phyloP scores from a whole-genome alignment of 495 filamentous ascomycete genomes.

The Podospora comata region DNA sequence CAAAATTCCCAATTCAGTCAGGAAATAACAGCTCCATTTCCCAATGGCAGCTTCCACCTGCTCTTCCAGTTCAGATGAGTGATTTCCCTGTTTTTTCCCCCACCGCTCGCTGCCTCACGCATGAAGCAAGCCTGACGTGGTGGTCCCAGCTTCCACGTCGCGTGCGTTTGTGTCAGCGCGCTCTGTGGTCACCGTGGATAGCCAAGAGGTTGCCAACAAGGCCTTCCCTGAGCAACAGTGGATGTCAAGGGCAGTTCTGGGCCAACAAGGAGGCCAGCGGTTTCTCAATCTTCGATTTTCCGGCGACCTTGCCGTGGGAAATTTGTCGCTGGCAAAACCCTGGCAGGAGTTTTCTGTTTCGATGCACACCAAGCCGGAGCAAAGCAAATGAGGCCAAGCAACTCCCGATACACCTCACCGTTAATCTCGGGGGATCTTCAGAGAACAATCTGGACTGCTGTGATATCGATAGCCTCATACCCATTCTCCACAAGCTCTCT shows the following conservation, averaged over 20 bases:
- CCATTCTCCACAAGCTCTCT: not conserved
- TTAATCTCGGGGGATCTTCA: slow-evolving; percentile 6
- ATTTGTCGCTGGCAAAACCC: not conserved
- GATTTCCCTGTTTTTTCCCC: not conserved
- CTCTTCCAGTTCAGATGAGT: not conserved
- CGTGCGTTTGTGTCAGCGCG: not conserved
- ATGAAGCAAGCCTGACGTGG: not conserved
- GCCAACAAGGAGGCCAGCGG: slow-evolving; percentile 4
- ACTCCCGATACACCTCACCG: not conserved
- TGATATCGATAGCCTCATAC: not conserved
- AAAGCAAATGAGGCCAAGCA: slow-evolving; percentile 8
- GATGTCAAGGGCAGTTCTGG: slow-evolving; percentile 1
- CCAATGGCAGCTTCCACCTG: slow-evolving; percentile 1
- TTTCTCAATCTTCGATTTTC: not conserved
- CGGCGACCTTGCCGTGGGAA: slow-evolving; percentile 1
- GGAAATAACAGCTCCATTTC: not conserved
- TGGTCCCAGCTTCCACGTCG: not conserved
- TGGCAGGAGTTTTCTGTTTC: not conserved
- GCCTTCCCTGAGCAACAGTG: not conserved
- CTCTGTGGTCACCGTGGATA: not conserved
- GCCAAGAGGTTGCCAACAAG: not conserved
- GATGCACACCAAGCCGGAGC: slow-evolving; percentile 3
- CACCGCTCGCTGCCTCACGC: not conserved
- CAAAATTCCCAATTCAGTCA: slow-evolving; percentile 5
- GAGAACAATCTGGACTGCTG: not conserved